A percentile compares a stretch with the other conserved stretches of the same genome.
These are phyloP conservation scores for Pichia rugopelliculosa DNA, from an alignment of 805 yeast genomes.

Conservation along the genomic window DNA sequence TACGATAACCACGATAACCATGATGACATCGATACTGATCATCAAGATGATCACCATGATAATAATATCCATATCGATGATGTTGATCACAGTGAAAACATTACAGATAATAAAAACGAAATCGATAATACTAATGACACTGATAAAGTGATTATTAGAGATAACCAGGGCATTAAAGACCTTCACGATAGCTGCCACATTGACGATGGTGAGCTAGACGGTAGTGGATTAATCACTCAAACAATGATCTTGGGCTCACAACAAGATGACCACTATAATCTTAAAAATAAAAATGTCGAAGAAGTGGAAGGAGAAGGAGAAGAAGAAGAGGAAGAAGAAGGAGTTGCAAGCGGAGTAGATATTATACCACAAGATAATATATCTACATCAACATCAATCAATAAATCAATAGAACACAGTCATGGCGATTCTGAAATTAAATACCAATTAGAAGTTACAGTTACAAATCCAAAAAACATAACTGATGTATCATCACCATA, in stretches of 20 bases:
- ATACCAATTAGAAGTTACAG: constrained; percentile 30
- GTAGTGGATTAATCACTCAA: constrained; percentile 10
- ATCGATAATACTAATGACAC: no score
- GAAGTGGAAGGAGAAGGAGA: background rate
- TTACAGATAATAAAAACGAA: no score
- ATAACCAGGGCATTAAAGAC: background rate
- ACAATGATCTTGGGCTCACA: constrained; percentile 8
- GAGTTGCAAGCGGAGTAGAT: background rate
- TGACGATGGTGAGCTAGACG: constrained; percentile 3
- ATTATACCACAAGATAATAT: background rate
- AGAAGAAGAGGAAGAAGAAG: background rate
- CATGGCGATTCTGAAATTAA: background rate
- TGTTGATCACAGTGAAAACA: no score
- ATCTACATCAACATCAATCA: constrained; percentile 1
- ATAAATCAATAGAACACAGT: background rate
- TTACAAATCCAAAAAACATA: constrained; percentile 60
- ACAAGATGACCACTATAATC: background rate
- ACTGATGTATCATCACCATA: constrained; percentile 70
- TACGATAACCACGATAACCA: no score
- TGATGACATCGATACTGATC: no score
- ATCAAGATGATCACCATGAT: no score
- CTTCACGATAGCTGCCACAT: background rate
- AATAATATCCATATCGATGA: no score
- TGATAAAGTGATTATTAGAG: background rate
- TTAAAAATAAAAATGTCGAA: background rate